Percentiles rank a stretch among this genome's conserved stretches.
Evolutionary conservation across 129 eudicot species (phyloP).

Genomic region (Tagetes erecta): DNA sequence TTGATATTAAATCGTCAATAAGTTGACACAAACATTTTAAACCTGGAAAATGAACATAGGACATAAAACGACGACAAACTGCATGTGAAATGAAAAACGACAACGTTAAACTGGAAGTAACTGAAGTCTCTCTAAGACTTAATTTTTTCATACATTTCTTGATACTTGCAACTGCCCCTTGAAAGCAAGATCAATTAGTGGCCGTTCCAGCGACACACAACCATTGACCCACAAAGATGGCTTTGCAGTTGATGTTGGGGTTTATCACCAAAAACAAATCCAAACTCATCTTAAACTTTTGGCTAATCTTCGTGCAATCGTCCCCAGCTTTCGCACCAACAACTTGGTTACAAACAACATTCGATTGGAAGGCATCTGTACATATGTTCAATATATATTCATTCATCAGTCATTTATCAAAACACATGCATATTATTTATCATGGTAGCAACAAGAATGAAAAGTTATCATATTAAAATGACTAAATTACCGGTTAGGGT

Average conservation of each 20-base stretch:
- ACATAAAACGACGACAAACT: not conserved
- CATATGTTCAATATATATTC: too few species aligned
- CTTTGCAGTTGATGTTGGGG: slow-evolving; percentile 37
- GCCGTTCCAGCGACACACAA: slow-evolving; percentile 28
- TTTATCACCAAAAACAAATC: slow-evolving; percentile 24
- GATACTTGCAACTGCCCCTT: not conserved
- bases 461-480: too few species aligned
- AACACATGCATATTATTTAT: too few species aligned
- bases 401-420: too few species aligned
- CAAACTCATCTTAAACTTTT: slow-evolving; percentile 18
- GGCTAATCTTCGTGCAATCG: slow-evolving; percentile 28
- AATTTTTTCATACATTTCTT: not conserved
- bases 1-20: too few species aligned
- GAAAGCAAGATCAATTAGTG: not conserved
- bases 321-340: slow-evolving; percentile 24
- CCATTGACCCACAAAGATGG: slow-evolving; percentile 39
- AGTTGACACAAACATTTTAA: not conserved
- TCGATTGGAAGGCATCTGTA: slow-evolving; percentile 10
- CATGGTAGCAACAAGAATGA: too few species aligned
- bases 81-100: not conserved
- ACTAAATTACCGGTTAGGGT: slow-evolving; percentile 10
- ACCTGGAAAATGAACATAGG: too few species aligned
- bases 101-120: not conserved
- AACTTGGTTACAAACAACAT: slow-evolving; percentile 25
- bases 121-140: not conserved